phyloP scores from a whole-genome alignment of 306 rosid genomes.

The Mimosa bimucronata region DNA sequence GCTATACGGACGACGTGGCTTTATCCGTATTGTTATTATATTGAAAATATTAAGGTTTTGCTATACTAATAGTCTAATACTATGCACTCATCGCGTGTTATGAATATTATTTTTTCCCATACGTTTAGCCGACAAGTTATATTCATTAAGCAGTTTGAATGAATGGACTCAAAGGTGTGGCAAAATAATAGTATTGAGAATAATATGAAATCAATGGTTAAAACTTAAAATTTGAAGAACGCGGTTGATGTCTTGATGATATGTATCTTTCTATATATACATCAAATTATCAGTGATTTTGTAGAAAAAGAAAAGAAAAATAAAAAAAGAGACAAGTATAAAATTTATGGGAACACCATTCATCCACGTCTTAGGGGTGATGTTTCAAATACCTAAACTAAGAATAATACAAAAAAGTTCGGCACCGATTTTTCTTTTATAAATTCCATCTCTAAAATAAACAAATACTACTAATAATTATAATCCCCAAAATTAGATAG shows the following conservation, averaged over 20 bases:
- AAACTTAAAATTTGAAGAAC: background rate
- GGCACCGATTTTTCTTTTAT: slow-evolving; percentile 15
- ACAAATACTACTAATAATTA: too few species aligned
- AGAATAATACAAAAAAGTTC: background rate
- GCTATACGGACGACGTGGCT: background rate
- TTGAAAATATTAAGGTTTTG: background rate
- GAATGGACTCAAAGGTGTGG: background rate
- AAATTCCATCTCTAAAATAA: background rate
- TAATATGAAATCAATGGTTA: background rate
- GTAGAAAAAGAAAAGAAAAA: background rate
- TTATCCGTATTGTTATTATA: background rate
- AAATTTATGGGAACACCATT: background rate
- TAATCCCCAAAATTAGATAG: background rate
- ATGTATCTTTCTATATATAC: background rate
- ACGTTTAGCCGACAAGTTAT: background rate
- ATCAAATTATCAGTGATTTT: background rate
- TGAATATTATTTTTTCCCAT: background rate
- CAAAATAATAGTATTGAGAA: background rate
- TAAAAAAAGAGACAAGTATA: background rate
- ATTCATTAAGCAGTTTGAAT: background rate
- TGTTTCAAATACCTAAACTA: background rate
- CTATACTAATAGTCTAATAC: background rate
- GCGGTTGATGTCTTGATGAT: background rate
- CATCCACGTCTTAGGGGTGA: background rate
- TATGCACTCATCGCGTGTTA: background rate